phyloP scores from a whole-genome alignment of 1,284 basidiomycete genomes.

The Ustilago trichophora region DNA sequence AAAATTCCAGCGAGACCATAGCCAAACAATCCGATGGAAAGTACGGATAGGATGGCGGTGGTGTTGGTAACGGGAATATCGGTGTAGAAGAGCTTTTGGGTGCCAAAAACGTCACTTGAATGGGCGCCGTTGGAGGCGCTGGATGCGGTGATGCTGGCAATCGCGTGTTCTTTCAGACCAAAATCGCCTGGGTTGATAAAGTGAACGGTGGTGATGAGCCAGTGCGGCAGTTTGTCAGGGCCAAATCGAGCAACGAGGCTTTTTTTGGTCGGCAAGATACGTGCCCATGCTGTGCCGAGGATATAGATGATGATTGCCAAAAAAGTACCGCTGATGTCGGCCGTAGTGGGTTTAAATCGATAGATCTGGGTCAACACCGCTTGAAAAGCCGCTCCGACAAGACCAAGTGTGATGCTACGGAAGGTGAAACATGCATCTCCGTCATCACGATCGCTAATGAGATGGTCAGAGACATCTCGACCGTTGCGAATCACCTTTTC shows the following conservation, averaged over 20 bases:
- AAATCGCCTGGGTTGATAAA: conserved; percentile 74
- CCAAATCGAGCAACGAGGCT: conserved; percentile 59
- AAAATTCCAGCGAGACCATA: conserved; percentile 71
- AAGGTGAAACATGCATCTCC: conserved; percentile 71
- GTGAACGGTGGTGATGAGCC: conserved; percentile 68
- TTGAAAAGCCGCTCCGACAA: conserved; percentile 72
- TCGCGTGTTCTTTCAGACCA: conserved; percentile 73
- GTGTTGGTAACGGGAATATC: conserved; percentile 39
- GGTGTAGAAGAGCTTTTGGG: conserved; percentile 43
- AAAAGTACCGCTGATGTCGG: conserved; percentile 73
- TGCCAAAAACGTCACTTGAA: conserved; percentile 27
- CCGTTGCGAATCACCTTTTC: conserved; percentile 24
- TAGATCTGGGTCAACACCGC: conserved; percentile 69
- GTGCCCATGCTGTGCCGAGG: conserved; percentile 71
- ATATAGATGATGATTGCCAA: conserved; percentile 73
- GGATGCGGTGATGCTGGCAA: conserved; percentile 73
- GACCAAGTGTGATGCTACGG: conserved; percentile 72
- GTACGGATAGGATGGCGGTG: conserved; percentile 74
- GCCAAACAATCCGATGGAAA: conserved; percentile 76
- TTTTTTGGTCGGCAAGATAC: conserved; percentile 56
- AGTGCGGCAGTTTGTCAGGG: conserved; percentile 60
- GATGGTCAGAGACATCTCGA: conserved; percentile 73
- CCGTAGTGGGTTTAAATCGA: conserved; percentile 73
- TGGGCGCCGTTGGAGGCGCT: conserved; percentile 60
- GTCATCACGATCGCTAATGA: conserved; percentile 74